These are phyloP conservation scores for Alternaria conjuncta DNA, from an alignment of 2,329 filamentous ascomycete species.

Conservation along the genomic window DNA sequence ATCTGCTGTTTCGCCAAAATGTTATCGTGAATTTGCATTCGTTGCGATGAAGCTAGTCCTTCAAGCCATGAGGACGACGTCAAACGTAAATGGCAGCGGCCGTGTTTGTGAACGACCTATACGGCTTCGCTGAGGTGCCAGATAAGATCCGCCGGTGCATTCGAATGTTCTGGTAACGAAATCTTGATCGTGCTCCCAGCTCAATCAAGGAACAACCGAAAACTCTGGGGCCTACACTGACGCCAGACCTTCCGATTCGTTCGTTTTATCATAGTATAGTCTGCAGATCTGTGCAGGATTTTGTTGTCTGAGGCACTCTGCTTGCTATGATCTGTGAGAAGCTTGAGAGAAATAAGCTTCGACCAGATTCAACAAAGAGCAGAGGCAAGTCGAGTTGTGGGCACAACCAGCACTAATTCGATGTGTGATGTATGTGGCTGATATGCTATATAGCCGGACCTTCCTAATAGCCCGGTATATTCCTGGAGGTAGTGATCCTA, in stretches of 20 bases:
- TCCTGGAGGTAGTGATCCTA: neutral
- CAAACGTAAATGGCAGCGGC: neutral
- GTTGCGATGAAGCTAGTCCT: neutral
- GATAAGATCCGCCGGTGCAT: neutral
- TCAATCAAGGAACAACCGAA: neutral
- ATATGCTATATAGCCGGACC: neutral
- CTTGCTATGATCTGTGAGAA: slow-evolving; percentile 7
- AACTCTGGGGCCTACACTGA: neutral
- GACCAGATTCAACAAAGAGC: neutral
- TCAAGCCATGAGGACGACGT: neutral
- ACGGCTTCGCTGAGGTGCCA: neutral
- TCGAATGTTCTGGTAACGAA: neutral
- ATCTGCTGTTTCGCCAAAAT: neutral
- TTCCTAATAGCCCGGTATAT: slow-evolving; percentile 1
- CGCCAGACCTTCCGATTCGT: neutral
- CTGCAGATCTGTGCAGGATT: neutral
- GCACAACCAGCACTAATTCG: neutral
- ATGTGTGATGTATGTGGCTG: neutral
- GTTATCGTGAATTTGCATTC: neutral
- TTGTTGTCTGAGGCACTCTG: neutral
- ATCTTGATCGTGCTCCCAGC: neutral
- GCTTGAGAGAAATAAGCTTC: slow-evolving; percentile 22
- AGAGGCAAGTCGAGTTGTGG: neutral
- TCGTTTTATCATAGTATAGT: neutral
- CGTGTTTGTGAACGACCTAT: neutral